Percentiles rank a stretch among this genome's conserved stretches.
Evolutionary conservation across 306 rosid species (phyloP).

Genomic region (Ochetophila trinervis): DNA sequence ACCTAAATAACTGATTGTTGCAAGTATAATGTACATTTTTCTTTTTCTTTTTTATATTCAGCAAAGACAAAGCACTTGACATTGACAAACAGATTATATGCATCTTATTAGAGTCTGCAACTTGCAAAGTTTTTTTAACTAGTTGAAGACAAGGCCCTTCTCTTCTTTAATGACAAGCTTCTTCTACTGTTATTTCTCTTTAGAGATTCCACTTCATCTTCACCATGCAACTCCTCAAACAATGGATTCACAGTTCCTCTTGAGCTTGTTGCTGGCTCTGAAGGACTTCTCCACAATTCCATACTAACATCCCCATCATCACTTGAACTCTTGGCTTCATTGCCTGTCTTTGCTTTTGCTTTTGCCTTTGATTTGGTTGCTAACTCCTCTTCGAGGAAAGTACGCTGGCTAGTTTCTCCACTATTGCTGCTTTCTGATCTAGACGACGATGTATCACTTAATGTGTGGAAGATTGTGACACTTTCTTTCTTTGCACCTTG

Average conservation of each 20-base stretch:
- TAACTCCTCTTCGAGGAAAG: slow-evolving; percentile 27
- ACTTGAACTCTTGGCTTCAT: slow-evolving; percentile 28
- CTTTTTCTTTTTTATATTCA: too few species aligned
- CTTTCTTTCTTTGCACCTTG: slow-evolving; percentile 40
- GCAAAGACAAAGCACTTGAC: background rate
- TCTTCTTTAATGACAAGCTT: slow-evolving; percentile 28
- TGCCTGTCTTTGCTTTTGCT: slow-evolving; percentile 23
- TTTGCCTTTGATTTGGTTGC: slow-evolving; percentile 12
- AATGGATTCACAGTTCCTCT: slow-evolving; percentile 12
- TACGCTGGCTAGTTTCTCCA: slow-evolving; percentile 27
- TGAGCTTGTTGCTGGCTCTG: slow-evolving; percentile 30
- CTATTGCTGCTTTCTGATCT: slow-evolving; percentile 36
- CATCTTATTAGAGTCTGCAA: background rate
- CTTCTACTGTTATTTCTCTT: slow-evolving; percentile 21
- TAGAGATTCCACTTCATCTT: background rate
- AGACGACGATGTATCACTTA: slow-evolving; percentile 51
- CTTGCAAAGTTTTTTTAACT: background rate
- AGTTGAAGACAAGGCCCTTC: slow-evolving; percentile 24
- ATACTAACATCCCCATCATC: slow-evolving; percentile 15
- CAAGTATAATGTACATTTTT: too few species aligned
- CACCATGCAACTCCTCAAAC: background rate
- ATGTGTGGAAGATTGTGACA: slow-evolving; percentile 35
- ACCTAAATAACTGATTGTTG: too few species aligned
- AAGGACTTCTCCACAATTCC: slow-evolving; percentile 25
- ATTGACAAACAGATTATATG: background rate